phyloP scores from a whole-genome alignment of 2,329 filamentous ascomycete species.

The Fusarium succisae region DNA sequence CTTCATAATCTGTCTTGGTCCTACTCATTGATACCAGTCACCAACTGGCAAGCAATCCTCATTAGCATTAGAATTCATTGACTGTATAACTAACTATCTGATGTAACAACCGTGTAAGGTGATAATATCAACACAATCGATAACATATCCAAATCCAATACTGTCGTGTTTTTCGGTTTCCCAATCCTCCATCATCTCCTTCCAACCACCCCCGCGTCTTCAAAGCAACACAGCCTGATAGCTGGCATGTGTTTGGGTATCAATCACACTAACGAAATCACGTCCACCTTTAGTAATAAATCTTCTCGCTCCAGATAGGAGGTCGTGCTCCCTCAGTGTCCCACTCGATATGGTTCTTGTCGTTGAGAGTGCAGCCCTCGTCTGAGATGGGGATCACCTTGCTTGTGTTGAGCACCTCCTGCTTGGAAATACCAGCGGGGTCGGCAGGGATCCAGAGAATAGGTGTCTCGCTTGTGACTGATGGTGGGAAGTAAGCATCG shows the following conservation, averaged over 20 bases:
- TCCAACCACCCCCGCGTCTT: not conserved
- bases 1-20: not conserved
- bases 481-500: conserved; percentile 78
- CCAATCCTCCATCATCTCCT: not conserved
- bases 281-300: conserved; percentile 50
- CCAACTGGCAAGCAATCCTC: not conserved
- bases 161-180: not conserved
- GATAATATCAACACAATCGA: not conserved
- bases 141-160: conserved; percentile 7
- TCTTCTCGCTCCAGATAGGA: conserved; percentile 57
- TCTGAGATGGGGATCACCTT: conserved; percentile 77
- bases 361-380: conserved; percentile 74
- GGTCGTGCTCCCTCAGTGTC: conserved; percentile 54
- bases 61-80: conserved; percentile 34
- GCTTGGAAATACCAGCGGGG: conserved; percentile 71
- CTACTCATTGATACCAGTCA: not conserved
- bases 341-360: conserved; percentile 63
- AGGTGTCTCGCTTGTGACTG: conserved; percentile 68
- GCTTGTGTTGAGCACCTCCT: conserved; percentile 74
- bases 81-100: conserved; percentile 3
- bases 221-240: conserved; percentile 35
- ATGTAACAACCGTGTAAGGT: not conserved
- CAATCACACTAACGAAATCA: conserved; percentile 37
- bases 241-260: conserved; percentile 42
- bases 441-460: conserved; percentile 82